phyloP scores from a whole-genome alignment of 306 rosid genomes.

The Lagenaria siceraria region DNA sequence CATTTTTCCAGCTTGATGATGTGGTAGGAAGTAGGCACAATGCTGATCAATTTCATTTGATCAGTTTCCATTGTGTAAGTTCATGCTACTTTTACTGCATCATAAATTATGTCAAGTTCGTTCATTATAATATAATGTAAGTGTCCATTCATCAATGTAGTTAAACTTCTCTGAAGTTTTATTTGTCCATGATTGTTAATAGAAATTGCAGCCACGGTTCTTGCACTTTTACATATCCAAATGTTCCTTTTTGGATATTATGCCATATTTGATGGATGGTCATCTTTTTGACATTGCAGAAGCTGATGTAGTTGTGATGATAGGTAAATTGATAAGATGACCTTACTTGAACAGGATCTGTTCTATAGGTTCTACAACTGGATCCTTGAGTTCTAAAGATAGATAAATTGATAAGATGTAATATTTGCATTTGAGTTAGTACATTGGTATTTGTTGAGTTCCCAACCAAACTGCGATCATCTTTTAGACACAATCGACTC shows the following conservation, averaged over 20 bases:
- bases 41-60: not conserved
- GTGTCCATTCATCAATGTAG: not conserved
- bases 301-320: not conserved
- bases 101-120: constrained; percentile 1
- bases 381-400: no score
- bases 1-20: not conserved
- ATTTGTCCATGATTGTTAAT: not conserved
- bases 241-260: not conserved
- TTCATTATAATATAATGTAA: not conserved
- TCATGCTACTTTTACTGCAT: constrained; percentile 1
- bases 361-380: no score
- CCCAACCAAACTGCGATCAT: not conserved
- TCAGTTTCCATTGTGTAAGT: constrained; percentile 7
- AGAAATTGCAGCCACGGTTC: not conserved
- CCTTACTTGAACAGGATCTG: no score
- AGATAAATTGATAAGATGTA: not conserved
- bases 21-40: not conserved
- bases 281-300: not conserved
- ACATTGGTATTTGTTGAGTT: not conserved
- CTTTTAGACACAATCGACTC: not conserved
- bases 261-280: not conserved
- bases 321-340: not conserved
- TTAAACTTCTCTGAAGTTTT: not conserved
- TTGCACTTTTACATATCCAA: not conserved
- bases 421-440: not conserved